Conservation (phyloP, 352 stramenopile species). For the Thraustochytrium striatum region DNA sequence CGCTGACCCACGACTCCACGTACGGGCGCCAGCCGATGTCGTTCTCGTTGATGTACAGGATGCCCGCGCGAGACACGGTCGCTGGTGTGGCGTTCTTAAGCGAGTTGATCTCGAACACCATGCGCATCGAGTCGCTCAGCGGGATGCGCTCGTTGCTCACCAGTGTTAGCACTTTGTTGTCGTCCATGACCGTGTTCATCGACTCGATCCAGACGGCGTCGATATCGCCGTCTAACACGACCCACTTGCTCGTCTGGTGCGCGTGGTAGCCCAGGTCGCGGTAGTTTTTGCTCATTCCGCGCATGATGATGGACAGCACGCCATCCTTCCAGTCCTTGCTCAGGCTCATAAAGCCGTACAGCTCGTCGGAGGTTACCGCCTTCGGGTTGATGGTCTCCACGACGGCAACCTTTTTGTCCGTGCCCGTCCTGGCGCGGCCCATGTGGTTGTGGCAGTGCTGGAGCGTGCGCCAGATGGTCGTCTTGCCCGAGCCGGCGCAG, state of each 20-base stretch:
- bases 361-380: conserved; percentile 80
- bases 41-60: conserved; percentile 93
- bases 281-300: conserved; percentile 79
- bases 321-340: conserved; percentile 92
- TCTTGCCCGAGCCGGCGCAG: conserved; percentile 84
- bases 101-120: conserved; percentile 93
- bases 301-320: conserved; percentile 86
- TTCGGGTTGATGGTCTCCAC: conserved; percentile 87
- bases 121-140: conserved; percentile 79
- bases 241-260: conserved; percentile 83
- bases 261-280: conserved; percentile 71
- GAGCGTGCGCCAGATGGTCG: conserved; percentile 79
- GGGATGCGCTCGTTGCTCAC: conserved; percentile 92
- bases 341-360: conserved; percentile 91
- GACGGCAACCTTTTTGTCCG: conserved; percentile 82
- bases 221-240: conserved; percentile 92
- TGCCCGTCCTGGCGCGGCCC: conserved; percentile 55
- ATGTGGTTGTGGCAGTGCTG: conserved; percentile 68
- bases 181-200: conserved; percentile 96
- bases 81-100: conserved; percentile 88
- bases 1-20: conserved; percentile 84
- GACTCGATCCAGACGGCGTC: conserved; percentile 94
- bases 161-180: conserved; percentile 90
- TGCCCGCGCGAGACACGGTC: conserved; percentile 87
- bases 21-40: conserved; percentile 89